Conservation (phyloP, 2,329 filamentous ascomycete species). For the Aspergillus flavus region DNA sequence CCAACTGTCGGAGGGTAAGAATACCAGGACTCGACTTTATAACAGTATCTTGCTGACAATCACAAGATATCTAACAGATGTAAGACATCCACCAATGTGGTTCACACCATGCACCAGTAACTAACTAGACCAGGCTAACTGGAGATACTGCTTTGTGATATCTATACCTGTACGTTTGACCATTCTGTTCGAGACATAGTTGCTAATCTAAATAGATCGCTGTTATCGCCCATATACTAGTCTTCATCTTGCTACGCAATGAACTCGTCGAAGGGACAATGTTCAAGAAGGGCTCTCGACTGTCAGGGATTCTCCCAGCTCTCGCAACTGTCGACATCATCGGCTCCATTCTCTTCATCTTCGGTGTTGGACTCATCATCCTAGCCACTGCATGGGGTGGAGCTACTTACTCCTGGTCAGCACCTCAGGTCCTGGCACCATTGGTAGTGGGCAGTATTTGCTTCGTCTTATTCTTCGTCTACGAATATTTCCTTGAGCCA, state of each 20-base stretch:
- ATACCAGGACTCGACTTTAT: not conserved
- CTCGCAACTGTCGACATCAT: conserved; percentile 59
- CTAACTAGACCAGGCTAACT: conserved; percentile 50
- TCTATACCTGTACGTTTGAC: conserved; percentile 58
- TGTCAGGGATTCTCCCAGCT: conserved; percentile 46
- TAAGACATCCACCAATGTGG: conserved; percentile 15
- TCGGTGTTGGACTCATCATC: conserved; percentile 57
- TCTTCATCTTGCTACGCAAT: conserved; percentile 60
- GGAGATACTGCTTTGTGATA: conserved; percentile 70
- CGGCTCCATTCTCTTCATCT: conserved; percentile 60
- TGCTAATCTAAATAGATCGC: conserved; percentile 39
- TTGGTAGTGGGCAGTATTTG: conserved; percentile 51
- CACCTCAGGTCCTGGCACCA: conserved; percentile 53
- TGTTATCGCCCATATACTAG: conserved; percentile 54
- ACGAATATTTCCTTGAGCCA: conserved; percentile 59
- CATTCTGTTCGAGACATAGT: conserved; percentile 29
- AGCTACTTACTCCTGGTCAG: conserved; percentile 55
- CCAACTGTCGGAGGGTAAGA: conserved; percentile 61
- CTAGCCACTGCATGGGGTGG: conserved; percentile 61
- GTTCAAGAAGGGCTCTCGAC: conserved; percentile 37
- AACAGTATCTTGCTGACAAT: not conserved
- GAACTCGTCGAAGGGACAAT: conserved; percentile 59
- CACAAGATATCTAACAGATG: conserved; percentile 35
- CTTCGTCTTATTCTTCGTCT: conserved; percentile 48
- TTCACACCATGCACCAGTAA: conserved; percentile 32